Conservation (phyloP, 495 filamentous ascomycete species). For the Podospora pseudopauciseta region DNA sequence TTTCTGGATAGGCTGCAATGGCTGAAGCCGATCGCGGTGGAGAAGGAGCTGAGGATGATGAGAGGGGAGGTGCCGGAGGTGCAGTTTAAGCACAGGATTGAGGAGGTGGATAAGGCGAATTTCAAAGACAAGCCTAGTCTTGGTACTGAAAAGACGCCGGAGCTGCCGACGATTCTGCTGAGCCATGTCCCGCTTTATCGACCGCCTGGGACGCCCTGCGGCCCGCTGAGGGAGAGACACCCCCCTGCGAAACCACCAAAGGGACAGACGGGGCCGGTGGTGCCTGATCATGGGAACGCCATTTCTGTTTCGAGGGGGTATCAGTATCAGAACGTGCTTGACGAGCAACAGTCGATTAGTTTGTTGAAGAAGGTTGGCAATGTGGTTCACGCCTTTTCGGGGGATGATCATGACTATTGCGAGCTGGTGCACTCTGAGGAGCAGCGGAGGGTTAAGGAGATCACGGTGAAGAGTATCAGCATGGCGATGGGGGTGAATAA, state of each 20-base stretch:
- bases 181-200: conserved; percentile 91
- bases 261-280: conserved; percentile 49
- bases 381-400: conserved; percentile 79
- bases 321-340: conserved; percentile 96
- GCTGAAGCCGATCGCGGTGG: conserved; percentile 50
- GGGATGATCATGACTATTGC: conserved; percentile 98
- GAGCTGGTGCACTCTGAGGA: conserved; percentile 71
- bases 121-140: conserved; percentile 38
- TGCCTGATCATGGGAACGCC: conserved; percentile 72
- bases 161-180: conserved; percentile 79
- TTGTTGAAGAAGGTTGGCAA: conserved; percentile 71
- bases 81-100: conserved; percentile 50
- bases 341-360: conserved; percentile 63
- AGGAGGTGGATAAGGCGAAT: conserved; percentile 44
- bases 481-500: conserved; percentile 96
- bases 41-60: conserved; percentile 52
- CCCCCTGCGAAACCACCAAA: conserved; percentile 63
- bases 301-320: conserved; percentile 73
- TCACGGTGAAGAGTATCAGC: conserved; percentile 89
- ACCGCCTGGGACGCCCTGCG: conserved; percentile 75
- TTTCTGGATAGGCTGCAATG: conserved; percentile 65
- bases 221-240: conserved; percentile 78
- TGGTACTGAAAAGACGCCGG: conserved; percentile 35
- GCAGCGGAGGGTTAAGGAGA: conserved; percentile 67
- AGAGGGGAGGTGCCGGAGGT: conserved; percentile 47